These are phyloP conservation scores for Magnolia changhungtana DNA, from an alignment of 164 flowering plant species.

Conservation along the genomic window DNA sequence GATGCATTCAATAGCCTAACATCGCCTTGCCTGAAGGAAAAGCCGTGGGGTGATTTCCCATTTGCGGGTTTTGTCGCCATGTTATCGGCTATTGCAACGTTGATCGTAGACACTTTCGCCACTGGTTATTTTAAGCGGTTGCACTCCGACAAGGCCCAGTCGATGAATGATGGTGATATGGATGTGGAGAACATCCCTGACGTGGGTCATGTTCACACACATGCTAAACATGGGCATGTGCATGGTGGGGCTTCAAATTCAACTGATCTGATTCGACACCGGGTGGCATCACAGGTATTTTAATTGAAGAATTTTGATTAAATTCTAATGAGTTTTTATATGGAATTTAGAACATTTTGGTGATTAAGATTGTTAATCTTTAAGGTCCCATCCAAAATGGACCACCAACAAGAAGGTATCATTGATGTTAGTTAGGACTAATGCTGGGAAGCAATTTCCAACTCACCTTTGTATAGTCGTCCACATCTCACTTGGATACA, in stretches of 20 bases:
- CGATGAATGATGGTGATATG: conserved; percentile 10
- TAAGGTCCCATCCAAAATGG: too few species aligned
- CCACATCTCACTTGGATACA: too few species aligned
- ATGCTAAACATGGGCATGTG: conserved; percentile 43
- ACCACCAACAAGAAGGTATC: too few species aligned
- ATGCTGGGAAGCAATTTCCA: too few species aligned
- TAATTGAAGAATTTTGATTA: background rate
- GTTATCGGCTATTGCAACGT: conserved; percentile 31
- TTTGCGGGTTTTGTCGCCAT: conserved; percentile 33
- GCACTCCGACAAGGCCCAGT: conserved; percentile 17
- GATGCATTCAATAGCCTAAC: conserved; percentile 38
- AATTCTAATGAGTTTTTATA: too few species aligned
- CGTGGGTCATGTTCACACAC: conserved; percentile 42
- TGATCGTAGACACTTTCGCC: conserved; percentile 30
- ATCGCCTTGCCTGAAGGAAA: conserved; percentile 26
- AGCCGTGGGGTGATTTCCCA: conserved; percentile 30
- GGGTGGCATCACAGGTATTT: conserved; percentile 44
- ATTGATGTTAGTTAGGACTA: too few species aligned
- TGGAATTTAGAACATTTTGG: too few species aligned
- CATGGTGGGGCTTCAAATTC: conserved; percentile 18
- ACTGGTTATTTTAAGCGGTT: conserved; percentile 22
- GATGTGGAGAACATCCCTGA: conserved; percentile 21
- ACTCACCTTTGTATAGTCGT: too few species aligned
- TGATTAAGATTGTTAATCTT: too few species aligned
- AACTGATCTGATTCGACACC: conserved; percentile 27